phyloP scores from a whole-genome alignment of 2,329 filamentous ascomycete species.

The Zymoseptoria pseudotritici region DNA sequence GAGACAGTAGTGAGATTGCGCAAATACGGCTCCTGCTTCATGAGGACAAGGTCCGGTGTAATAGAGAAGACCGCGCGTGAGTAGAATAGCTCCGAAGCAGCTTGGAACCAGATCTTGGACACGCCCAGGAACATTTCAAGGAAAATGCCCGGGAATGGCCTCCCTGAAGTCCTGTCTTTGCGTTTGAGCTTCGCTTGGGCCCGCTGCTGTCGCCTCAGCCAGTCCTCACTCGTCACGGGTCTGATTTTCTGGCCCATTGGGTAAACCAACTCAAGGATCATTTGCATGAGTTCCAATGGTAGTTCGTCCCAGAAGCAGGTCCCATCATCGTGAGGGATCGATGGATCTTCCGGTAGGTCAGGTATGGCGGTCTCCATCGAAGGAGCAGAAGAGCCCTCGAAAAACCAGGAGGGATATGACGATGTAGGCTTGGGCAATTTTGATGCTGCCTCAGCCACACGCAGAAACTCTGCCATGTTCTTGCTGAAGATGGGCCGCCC shows the following conservation, averaged over 20 bases:
- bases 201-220: too few relatives aligned
- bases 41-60: too few relatives aligned
- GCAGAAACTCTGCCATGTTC: not conserved
- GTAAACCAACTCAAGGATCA: not conserved
- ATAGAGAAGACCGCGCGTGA: too few relatives aligned
- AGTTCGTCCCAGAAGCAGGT: conserved; percentile 1
- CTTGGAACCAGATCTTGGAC: not conserved
- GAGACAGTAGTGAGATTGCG: too few relatives aligned
- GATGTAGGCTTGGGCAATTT: not conserved
- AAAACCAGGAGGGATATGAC: too few relatives aligned
- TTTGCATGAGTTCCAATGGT: not conserved
- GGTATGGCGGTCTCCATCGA: not conserved
- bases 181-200: not conserved
- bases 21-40: too few relatives aligned
- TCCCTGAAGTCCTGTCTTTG: not conserved
- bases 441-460: not conserved
- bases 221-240: too few relatives aligned
- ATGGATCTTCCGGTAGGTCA: not conserved
- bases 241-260: not conserved
- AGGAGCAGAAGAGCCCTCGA: too few relatives aligned
- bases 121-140: not conserved
- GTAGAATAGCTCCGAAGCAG: not conserved
- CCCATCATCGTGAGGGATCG: not conserved
- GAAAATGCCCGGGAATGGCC: not conserved
- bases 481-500: not conserved